Percentiles rank a stretch among this genome's conserved stretches.
Conservation (phyloP, 106 monocot genomes). For the Dendrobium catenatum region DNA sequence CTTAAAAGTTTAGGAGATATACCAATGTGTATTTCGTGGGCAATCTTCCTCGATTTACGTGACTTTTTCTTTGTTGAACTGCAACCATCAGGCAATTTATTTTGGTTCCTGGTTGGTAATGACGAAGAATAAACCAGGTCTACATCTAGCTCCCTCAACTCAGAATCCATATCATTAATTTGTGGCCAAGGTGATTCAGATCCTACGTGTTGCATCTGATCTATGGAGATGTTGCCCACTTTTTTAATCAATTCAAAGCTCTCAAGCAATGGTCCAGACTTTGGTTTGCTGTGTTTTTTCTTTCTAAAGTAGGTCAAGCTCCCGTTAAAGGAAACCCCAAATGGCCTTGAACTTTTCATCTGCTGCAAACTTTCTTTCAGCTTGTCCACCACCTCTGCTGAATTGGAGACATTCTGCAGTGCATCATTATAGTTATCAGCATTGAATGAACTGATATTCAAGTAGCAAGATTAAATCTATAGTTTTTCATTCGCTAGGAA, state of each 20-base stretch:
- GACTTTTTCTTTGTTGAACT: conserved; percentile 13
- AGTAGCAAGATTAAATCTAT: not conserved
- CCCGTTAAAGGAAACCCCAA: conserved; percentile 16
- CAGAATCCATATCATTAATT: not conserved
- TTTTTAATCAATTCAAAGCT: conserved; percentile 14
- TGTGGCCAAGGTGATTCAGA: conserved; percentile 6
- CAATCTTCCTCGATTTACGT: conserved; percentile 25
- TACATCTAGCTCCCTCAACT: not conserved
- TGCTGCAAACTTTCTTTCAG: conserved; percentile 15
- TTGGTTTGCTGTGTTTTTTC: conserved; percentile 40
- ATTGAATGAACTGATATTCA: conserved; percentile 9
- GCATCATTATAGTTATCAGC: conserved; percentile 8
- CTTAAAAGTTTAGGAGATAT: not conserved
- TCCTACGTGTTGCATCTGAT: conserved; percentile 13
- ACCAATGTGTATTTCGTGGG: not conserved
- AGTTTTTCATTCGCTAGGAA: not conserved
- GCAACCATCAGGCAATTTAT: conserved; percentile 12
- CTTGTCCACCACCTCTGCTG: conserved; percentile 5
- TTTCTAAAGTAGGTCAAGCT: conserved; percentile 69
- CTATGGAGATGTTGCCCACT: conserved; percentile 9
- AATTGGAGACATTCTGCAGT: conserved; percentile 9
- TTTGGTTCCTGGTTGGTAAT: conserved; percentile 1
- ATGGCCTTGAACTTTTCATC: conserved; percentile 7
- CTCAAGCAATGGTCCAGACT: conserved; percentile 15
- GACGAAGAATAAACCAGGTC: conserved; percentile 10